Evolutionary conservation across 768 basidiomycete species (phyloP).

Genomic region (Tremella fuciformis): DNA sequence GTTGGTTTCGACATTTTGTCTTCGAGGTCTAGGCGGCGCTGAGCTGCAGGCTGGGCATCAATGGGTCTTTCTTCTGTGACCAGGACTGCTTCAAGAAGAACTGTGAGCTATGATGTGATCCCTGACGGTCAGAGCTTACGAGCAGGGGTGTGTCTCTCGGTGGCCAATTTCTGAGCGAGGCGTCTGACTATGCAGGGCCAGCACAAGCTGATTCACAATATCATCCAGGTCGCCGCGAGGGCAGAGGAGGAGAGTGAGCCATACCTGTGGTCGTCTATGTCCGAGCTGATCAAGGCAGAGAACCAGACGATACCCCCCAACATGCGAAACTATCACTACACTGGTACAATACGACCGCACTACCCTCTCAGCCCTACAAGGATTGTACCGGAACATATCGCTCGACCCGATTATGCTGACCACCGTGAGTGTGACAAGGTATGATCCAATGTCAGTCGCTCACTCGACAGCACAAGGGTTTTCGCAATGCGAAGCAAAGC

Average conservation of each 20-base stretch:
- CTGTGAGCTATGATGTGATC: conserved; percentile 60
- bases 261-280: conserved; percentile 1
- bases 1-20: conserved; percentile 56
- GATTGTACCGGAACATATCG: conserved; percentile 75
- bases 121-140: not conserved
- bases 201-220: conserved; percentile 50
- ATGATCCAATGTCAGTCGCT: conserved; percentile 53
- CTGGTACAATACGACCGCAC: conserved; percentile 72
- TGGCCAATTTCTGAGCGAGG: not conserved
- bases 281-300: conserved; percentile 56
- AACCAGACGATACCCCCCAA: conserved; percentile 70
- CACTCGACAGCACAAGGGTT: conserved; percentile 53
- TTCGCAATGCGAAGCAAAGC: conserved; percentile 57
- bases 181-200: conserved; percentile 21
- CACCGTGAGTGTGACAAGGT: conserved; percentile 57
- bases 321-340: conserved; percentile 68
- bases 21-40: not conserved
- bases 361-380: conserved; percentile 85
- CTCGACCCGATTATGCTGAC: conserved; percentile 81
- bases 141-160: not conserved
- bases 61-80: conserved; percentile 67
- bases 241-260: conserved; percentile 45
- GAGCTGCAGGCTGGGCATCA: conserved; percentile 50
- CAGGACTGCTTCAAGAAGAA: conserved; percentile 95
- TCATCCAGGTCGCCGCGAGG: conserved; percentile 49